Evolutionary conservation across 768 basidiomycete genomes (phyloP).

Genomic region (Trametes villosa): DNA sequence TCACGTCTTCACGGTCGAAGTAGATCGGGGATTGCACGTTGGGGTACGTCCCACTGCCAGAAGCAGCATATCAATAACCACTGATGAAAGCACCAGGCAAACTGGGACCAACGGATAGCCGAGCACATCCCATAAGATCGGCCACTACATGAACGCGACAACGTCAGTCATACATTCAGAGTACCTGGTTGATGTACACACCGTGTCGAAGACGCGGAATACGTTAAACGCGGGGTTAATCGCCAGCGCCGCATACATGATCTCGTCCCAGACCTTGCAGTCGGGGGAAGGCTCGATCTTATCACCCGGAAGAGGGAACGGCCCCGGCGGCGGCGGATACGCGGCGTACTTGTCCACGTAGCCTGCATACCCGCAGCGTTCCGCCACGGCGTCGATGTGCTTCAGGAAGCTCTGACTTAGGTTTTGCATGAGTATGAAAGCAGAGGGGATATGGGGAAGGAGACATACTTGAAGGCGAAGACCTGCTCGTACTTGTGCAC

Average conservation of each 20-base stretch:
- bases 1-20: conserved; percentile 72
- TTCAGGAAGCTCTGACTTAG: conserved; percentile 63
- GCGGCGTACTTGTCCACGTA: conserved; percentile 66
- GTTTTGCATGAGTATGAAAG: not conserved
- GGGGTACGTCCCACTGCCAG: conserved; percentile 28
- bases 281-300: conserved; percentile 48
- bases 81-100: not conserved
- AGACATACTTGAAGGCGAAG: conserved; percentile 70
- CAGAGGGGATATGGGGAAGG: not conserved
- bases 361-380: conserved; percentile 61
- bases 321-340: conserved; percentile 59
- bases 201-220: conserved; percentile 77
- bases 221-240: conserved; percentile 80
- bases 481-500: conserved; percentile 74
- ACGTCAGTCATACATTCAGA: not conserved
- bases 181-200: conserved; percentile 23
- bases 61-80: too few relatives aligned
- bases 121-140: conserved; percentile 77
- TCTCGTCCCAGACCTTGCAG: conserved; percentile 71
- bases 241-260: conserved; percentile 63
- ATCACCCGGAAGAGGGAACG: conserved; percentile 69
- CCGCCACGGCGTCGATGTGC: conserved; percentile 48
- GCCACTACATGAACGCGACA: too few relatives aligned
- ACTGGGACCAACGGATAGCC: conserved; percentile 62
- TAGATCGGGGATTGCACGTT: conserved; percentile 67